phyloP scores from a whole-genome alignment of 1,139 yeast genomes.

The Yamadazyma sp. region DNA sequence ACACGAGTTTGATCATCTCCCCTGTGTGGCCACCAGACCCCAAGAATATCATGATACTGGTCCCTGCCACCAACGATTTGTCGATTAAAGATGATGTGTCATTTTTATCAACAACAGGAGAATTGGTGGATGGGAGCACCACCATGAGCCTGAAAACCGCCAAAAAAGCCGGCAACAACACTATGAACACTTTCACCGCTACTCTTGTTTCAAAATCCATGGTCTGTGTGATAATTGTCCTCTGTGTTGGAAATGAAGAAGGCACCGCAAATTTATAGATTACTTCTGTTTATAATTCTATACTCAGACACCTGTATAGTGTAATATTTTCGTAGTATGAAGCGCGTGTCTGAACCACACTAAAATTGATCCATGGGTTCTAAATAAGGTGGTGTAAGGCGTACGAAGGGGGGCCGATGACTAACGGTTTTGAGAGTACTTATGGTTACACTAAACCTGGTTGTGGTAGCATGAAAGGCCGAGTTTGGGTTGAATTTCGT shows the following conservation, averaged over 20 bases:
- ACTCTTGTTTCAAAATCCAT: conserved; percentile 31
- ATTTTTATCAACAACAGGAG: conserved; percentile 4
- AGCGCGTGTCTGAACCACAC: too few species aligned
- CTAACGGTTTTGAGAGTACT: too few species aligned
- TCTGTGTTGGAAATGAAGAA: conserved; percentile 4
- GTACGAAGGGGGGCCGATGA: too few species aligned
- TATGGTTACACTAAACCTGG: too few species aligned
- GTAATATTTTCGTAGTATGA: too few species aligned
- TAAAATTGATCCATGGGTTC: too few species aligned
- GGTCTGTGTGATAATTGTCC: background rate
- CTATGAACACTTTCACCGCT: conserved; percentile 20
- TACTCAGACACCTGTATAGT: too few species aligned
- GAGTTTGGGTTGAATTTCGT: too few species aligned
- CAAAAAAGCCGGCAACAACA: conserved; percentile 26
- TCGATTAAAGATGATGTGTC: background rate
- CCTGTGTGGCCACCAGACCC: conserved; percentile 97
- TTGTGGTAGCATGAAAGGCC: too few species aligned
- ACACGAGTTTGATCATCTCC: conserved; percentile 76
- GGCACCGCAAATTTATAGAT: too few species aligned
- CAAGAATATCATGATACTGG: conserved; percentile 52
- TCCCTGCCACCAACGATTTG: conserved; percentile 15
- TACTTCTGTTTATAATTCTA: too few species aligned
- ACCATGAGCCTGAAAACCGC: conserved; percentile 26
- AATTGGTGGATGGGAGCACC: conserved; percentile 28
- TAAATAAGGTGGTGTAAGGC: too few species aligned